phyloP scores from a whole-genome alignment of 1,284 basidiomycete genomes.

The Boletus smithii region DNA sequence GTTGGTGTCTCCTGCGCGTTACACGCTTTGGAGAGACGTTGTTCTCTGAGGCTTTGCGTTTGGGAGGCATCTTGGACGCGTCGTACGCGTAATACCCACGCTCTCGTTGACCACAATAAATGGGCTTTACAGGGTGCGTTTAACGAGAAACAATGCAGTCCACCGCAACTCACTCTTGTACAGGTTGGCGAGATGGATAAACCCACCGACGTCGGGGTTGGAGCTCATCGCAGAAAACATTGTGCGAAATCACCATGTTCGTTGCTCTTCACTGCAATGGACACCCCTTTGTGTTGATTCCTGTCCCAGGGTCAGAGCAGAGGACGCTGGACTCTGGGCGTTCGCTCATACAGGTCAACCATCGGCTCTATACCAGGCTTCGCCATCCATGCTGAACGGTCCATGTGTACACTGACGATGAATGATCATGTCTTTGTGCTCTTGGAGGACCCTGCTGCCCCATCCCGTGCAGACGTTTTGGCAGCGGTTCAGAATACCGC shows the following conservation, averaged over 20 bases:
- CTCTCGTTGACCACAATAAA: slow-evolving; percentile 41
- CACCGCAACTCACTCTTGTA: slow-evolving; percentile 9
- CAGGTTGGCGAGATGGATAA: slow-evolving; percentile 75
- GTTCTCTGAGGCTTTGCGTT: slow-evolving; percentile 44
- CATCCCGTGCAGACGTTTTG: slow-evolving; percentile 57
- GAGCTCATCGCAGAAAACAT: slow-evolving; percentile 68
- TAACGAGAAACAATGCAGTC: not conserved
- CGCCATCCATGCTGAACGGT: slow-evolving; percentile 55
- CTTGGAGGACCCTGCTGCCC: slow-evolving; percentile 69
- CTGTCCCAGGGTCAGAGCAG: slow-evolving; percentile 47
- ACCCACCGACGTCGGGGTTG: slow-evolving; percentile 68
- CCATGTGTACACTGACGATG: slow-evolving; percentile 72
- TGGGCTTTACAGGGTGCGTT: slow-evolving; percentile 65
- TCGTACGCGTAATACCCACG: slow-evolving; percentile 21
- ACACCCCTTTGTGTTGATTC: slow-evolving; percentile 21
- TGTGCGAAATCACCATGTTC: slow-evolving; percentile 63
- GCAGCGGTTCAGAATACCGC: slow-evolving; percentile 31
- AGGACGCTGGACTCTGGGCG: slow-evolving; percentile 64
- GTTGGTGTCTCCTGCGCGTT: slow-evolving; percentile 15
- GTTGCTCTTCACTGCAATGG: slow-evolving; percentile 22
- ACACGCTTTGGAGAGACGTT: slow-evolving; percentile 17
- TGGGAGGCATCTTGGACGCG: slow-evolving; percentile 42
- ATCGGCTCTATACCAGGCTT: slow-evolving; percentile 51
- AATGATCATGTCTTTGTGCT: slow-evolving; percentile 73
- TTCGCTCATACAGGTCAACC: slow-evolving; percentile 70